These are phyloP conservation scores for Parathielavia hyrcaniae DNA, from an alignment of 495 filamentous ascomycete genomes.

Conservation along the genomic window DNA sequence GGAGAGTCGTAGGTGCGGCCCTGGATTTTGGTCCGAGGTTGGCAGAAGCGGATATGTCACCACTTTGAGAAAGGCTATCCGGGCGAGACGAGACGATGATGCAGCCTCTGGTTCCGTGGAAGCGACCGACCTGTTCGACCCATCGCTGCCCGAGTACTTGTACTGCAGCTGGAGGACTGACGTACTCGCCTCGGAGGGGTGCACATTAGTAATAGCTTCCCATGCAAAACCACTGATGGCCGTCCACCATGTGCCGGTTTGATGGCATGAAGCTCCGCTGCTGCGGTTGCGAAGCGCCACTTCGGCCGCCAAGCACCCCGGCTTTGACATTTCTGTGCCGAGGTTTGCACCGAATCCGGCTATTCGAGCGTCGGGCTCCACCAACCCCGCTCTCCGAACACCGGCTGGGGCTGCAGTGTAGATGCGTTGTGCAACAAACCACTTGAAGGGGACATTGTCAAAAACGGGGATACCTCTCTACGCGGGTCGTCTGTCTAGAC, in stretches of 20 bases:
- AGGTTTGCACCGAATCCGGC: conserved; percentile 7
- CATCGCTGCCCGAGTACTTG: not conserved
- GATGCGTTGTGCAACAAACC: no score
- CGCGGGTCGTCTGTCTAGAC: no score
- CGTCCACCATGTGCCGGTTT: not conserved
- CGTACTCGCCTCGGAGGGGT: not conserved
- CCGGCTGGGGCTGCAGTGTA: no score
- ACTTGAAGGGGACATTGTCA: no score
- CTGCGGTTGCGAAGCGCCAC: not conserved
- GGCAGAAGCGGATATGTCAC: no score
- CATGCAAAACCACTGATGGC: not conserved
- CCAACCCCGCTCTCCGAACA: not conserved
- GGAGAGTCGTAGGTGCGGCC: no score
- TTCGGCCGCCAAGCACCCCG: not conserved
- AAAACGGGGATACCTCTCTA: no score
- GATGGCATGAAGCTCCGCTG: not conserved
- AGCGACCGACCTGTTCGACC: not conserved
- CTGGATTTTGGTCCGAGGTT: no score
- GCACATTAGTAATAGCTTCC: conserved; percentile 4
- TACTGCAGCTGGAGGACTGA: not conserved
- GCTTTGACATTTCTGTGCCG: conserved; percentile 1
- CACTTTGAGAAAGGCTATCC: not conserved
- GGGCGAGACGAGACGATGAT: not conserved
- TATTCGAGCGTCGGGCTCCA: conserved; percentile 7
- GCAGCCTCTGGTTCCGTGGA: not conserved